A percentile compares a stretch with the other conserved stretches of the same genome.
These are phyloP conservation scores for Escovopsis sp. DNA, from an alignment of 2,329 filamentous ascomycete species.

Conservation along the genomic window DNA sequence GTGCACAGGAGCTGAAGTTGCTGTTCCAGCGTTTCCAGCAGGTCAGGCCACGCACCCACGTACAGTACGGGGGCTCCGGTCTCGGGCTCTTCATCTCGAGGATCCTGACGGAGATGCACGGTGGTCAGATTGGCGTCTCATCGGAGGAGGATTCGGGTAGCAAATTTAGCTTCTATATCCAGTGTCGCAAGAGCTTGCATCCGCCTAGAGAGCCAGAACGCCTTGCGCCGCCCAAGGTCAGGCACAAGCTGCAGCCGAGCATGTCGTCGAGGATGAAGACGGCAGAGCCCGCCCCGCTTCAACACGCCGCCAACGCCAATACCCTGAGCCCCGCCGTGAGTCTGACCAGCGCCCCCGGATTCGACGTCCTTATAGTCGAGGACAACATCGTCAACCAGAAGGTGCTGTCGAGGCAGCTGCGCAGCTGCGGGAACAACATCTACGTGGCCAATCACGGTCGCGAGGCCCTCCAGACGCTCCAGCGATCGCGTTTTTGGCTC, in stretches of 20 bases:
- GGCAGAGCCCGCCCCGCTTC: conserved; percentile 4
- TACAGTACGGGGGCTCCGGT: conserved; percentile 57
- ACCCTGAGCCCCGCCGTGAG: conserved; percentile 3
- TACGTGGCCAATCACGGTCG: conserved; percentile 49
- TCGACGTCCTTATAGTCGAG: conserved; percentile 49
- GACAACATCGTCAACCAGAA: conserved; percentile 54
- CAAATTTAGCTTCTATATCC: conserved; percentile 65
- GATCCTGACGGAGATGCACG: conserved; percentile 61
- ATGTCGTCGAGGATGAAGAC: conserved; percentile 1
- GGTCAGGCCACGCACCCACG: conserved; percentile 52
- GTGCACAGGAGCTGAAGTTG: conserved; percentile 47
- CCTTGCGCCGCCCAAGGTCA: conserved; percentile 21
- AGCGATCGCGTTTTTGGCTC: conserved; percentile 40
- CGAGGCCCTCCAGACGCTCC: conserved; percentile 43
- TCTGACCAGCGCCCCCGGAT: conserved; percentile 15
- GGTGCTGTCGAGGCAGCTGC: conserved; percentile 45
- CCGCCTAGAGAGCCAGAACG: conserved; percentile 23
- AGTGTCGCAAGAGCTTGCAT: conserved; percentile 39
- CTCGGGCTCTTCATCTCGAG: conserved; percentile 62
- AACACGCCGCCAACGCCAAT: conserved; percentile 8
- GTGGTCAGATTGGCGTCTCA: conserved; percentile 60
- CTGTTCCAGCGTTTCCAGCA: conserved; percentile 56
- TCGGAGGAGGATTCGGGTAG: conserved; percentile 53
- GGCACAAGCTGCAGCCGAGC: conserved; percentile 14
- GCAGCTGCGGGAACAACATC: conserved; percentile 43